Base-by-base conservation (phyloP, 2,329 filamentous ascomycete species). In the Thermoascus crustaceus region DNA sequence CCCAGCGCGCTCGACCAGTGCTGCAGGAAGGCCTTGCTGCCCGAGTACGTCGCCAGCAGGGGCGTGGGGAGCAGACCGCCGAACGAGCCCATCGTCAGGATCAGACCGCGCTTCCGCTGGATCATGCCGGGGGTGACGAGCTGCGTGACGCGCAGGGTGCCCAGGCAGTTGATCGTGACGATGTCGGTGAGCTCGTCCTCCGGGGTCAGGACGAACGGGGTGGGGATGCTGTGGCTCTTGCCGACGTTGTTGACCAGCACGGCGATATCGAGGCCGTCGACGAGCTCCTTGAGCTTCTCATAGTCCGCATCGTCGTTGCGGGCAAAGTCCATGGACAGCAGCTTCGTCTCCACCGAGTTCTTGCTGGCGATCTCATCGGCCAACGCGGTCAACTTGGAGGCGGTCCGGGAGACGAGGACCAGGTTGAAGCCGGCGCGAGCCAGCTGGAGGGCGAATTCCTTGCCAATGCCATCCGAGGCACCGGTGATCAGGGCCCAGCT, bases 241-340 rank as follows among this genome's bases (percentile, higher is more conserved):
- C 91, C 91, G 36, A 98, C 91, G 53, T 98, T 98, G 74, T 98
- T 98, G 71, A 98, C 74, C 44, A 98, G 68, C 42, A 98, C 82
- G 29, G 81, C 80, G 17, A 98, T 68, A 47, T 95, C 88, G 24
- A 94, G 75, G 5, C 73, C 81, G 13, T 76, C 63, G 33, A 94
- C 67, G 16, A 85, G 62, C 44, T 75, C 67, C 46, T 77, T 75
- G 32, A 98, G 71, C 30, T 74, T 73, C 37, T 77, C 74, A 67
- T 91, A 96, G 64, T 96, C 88, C 37, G 71, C 68, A 44, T 91
- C 80, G 46, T 80, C 70, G 61, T 94, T 82, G 54, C 77, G 68
- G 5, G 85, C 72, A 61, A 91, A 98, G 68, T 98, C 91, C 85
- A 98, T 95, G 18, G 87, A 79, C 20, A 94, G 66, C 9, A 75